Conservation (phyloP, 2,329 filamentous ascomycete genomes). For the Lachnellula hyalina region DNA sequence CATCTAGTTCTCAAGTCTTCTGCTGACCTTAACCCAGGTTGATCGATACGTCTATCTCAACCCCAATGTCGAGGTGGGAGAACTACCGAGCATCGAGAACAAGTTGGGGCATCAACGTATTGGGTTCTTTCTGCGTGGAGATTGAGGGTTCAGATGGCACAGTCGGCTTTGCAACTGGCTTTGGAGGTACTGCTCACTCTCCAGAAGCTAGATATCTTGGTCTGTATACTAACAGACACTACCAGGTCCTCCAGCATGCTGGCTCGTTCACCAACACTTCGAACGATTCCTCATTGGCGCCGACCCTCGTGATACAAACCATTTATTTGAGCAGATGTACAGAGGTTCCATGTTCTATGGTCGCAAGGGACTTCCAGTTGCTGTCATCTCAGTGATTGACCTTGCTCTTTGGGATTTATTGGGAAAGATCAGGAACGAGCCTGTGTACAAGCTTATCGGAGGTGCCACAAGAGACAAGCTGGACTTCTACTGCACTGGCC, state of each 20-base stretch:
- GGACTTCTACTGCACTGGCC: constrained; percentile 92
- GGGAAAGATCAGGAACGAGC: constrained; percentile 86
- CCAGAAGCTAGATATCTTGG: background rate
- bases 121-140: constrained; percentile 88
- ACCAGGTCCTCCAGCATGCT: constrained; percentile 78
- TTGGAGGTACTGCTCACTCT: constrained; percentile 55
- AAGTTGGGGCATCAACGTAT: constrained; percentile 91
- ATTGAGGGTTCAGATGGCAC: constrained; percentile 85
- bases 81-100: constrained; percentile 83
- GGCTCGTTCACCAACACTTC: constrained; percentile 91
- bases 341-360: constrained; percentile 94
- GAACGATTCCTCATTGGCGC: constrained; percentile 84
- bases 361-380: constrained; percentile 82
- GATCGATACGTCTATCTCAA: constrained; percentile 87
- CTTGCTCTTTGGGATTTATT: constrained; percentile 88
- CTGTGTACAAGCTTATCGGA: constrained; percentile 90
- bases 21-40: constrained; percentile 61
- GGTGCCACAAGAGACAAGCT: constrained; percentile 79
- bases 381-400: constrained; percentile 91
- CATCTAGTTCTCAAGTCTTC: constrained; percentile 8
- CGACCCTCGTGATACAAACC: constrained; percentile 85
- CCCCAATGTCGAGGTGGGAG: constrained; percentile 85
- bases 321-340: constrained; percentile 96
- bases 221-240: constrained; percentile 1
- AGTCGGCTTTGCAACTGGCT: constrained; percentile 91